A percentile compares a stretch with the other conserved stretches of the same genome.
phyloP scores from a whole-genome alignment of 306 rosid species.

The Inga leiocalycina region DNA sequence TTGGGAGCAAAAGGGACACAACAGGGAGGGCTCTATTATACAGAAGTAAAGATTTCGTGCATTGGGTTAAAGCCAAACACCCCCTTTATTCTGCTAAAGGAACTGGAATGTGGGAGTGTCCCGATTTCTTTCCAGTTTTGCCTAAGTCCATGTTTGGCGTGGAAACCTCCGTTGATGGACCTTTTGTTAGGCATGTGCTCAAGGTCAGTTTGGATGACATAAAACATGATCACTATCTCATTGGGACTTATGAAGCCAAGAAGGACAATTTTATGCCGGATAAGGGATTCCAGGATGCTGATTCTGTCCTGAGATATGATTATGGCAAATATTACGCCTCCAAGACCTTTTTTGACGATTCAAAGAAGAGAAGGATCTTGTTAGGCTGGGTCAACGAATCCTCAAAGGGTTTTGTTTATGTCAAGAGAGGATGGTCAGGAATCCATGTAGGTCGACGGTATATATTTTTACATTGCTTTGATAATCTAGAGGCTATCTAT shows the following conservation, averaged over 20 bases:
- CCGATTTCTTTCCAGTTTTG: constrained; percentile 72
- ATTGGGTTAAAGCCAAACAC: constrained; percentile 58
- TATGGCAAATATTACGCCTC: constrained; percentile 90
- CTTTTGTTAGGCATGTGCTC: constrained; percentile 62
- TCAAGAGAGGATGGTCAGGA: constrained; percentile 78
- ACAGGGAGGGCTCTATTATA: constrained; percentile 64
- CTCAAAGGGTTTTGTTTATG: too few species aligned
- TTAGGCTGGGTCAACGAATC: constrained; percentile 90
- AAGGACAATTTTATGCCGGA: constrained; percentile 61
- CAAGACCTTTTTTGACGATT: constrained; percentile 72
- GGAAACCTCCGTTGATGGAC: neutral
- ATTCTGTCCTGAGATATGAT: constrained; percentile 61
- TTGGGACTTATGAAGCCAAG: constrained; percentile 56
- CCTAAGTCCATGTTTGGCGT: constrained; percentile 18
- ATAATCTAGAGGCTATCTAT: too few species aligned
- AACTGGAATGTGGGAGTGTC: constrained; percentile 96
- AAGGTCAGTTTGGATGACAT: constrained; percentile 72
- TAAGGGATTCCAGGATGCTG: constrained; percentile 38
- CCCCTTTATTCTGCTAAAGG: constrained; percentile 55
- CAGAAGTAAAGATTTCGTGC: constrained; percentile 62
- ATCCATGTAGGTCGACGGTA: constrained; percentile 53
- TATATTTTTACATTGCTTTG: neutral
- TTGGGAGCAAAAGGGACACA: constrained; percentile 52
- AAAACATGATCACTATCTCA: constrained; percentile 59
- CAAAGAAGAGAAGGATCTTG: constrained; percentile 59